phyloP scores from a whole-genome alignment of 768 basidiomycete species.

The Kwoniella sp. region DNA sequence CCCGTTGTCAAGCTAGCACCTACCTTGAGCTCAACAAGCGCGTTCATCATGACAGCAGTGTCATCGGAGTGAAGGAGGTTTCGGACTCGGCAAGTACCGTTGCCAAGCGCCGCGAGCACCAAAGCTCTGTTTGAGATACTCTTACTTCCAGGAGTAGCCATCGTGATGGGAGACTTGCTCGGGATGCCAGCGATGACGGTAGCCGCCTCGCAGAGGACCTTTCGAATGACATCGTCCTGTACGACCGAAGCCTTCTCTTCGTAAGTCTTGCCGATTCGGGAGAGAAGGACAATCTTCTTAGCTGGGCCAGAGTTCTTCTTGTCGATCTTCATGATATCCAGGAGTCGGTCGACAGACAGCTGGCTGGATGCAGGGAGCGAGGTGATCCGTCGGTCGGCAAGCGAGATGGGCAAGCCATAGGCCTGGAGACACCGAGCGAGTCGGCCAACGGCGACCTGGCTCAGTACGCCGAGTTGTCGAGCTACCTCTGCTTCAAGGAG shows the following conservation, averaged over 20 bases:
- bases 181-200: slow-evolving; percentile 69
- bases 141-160: slow-evolving; percentile 94
- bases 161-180: slow-evolving; percentile 56
- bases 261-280: slow-evolving; percentile 82
- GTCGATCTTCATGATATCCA: slow-evolving; percentile 93
- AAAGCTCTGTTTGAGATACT: slow-evolving; percentile 92
- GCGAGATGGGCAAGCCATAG: slow-evolving; percentile 80
- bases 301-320: slow-evolving; percentile 92
- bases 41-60: slow-evolving; percentile 98
- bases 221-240: slow-evolving; percentile 71
- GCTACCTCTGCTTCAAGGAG: slow-evolving; percentile 94
- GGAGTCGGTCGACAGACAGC: slow-evolving; percentile 71
- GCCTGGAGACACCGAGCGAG: slow-evolving; percentile 80
- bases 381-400: slow-evolving; percentile 72
- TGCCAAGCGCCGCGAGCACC: slow-evolving; percentile 84
- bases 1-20: slow-evolving; percentile 14
- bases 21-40: slow-evolving; percentile 80
- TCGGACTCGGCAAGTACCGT: slow-evolving; percentile 77
- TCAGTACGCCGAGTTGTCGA: slow-evolving; percentile 76
- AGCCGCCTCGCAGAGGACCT: slow-evolving; percentile 74
- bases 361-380: slow-evolving; percentile 63
- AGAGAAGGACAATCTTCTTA: slow-evolving; percentile 91
- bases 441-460: slow-evolving; percentile 87
- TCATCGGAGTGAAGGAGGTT: slow-evolving; percentile 96
- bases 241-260: slow-evolving; percentile 88